phyloP scores from a whole-genome alignment of 2,329 filamentous ascomycete genomes.

The Arthrinium phaeospermum region DNA sequence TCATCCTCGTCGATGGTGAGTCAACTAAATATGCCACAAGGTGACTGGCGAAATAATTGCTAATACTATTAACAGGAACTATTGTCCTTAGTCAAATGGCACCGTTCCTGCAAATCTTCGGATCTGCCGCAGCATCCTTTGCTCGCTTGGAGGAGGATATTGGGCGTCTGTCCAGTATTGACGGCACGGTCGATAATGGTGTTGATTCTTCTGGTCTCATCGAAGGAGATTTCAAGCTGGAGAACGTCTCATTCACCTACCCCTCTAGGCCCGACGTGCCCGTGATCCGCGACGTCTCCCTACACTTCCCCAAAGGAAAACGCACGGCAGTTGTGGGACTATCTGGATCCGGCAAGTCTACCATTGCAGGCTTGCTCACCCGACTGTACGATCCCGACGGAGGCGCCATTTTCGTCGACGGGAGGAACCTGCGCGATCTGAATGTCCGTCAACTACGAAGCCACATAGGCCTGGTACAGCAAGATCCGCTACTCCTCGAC shows the following conservation, averaged over 20 bases:
- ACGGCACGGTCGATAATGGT: slow-evolving; percentile 46
- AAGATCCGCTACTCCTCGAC: slow-evolving; percentile 41
- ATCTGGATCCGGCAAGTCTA: slow-evolving; percentile 56
- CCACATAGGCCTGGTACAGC: slow-evolving; percentile 40
- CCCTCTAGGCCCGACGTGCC: slow-evolving; percentile 43
- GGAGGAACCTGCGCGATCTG: slow-evolving; percentile 51
- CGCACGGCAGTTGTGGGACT: slow-evolving; percentile 56
- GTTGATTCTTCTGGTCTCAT: slow-evolving; percentile 45
- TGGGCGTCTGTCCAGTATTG: slow-evolving; percentile 51
- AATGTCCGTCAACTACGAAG: slow-evolving; percentile 49
- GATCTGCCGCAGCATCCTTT: slow-evolving; percentile 58
- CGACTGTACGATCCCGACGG: slow-evolving; percentile 62
- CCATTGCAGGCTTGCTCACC: slow-evolving; percentile 58
- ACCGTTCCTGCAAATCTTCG: slow-evolving; percentile 65
- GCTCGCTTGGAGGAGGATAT: slow-evolving; percentile 62
- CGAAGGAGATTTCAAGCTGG: slow-evolving; percentile 43
- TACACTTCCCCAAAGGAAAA: slow-evolving; percentile 43
- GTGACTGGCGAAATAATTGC: slow-evolving; percentile 40
- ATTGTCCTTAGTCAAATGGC: slow-evolving; percentile 65
- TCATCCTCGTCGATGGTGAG: slow-evolving; percentile 65
- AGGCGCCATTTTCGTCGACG: slow-evolving; percentile 55
- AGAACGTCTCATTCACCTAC: slow-evolving; percentile 45
- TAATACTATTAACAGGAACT: slow-evolving; percentile 47
- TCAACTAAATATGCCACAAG: neutral
- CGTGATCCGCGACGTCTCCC: slow-evolving; percentile 42